phyloP scores from a whole-genome alignment of 1,284 basidiomycete species.

The Apiotrichum akiyoshidainum region DNA sequence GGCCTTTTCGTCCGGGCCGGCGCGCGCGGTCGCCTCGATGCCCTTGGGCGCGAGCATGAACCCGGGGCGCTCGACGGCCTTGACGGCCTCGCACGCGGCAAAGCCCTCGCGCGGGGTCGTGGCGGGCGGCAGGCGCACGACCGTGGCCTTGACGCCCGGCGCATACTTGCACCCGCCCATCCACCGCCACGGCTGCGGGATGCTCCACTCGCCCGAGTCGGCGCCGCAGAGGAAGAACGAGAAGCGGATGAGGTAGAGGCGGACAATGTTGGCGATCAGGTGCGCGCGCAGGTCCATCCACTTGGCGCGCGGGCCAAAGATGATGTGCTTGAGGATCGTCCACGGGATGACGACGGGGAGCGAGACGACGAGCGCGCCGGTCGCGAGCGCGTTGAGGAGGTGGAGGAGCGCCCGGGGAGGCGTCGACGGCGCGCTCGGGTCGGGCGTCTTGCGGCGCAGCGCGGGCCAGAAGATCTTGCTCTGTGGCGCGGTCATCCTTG shows the following conservation, averaged over 20 bases:
- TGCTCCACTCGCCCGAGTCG: neutral
- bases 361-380: neutral
- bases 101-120: neutral
- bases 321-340: constrained; percentile 5
- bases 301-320: constrained; percentile 2
- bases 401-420: neutral
- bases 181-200: neutral
- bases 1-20: constrained; percentile 24
- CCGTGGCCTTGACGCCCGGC: neutral
- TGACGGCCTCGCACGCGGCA: neutral
- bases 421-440: constrained; percentile 7
- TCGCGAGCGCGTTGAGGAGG: neutral
- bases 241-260: neutral
- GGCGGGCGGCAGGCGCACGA: neutral
- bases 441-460: constrained; percentile 7
- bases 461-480: neutral
- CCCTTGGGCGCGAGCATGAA: constrained; percentile 25
- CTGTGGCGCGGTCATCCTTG: too few relatives aligned
- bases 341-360: constrained; percentile 7
- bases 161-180: neutral
- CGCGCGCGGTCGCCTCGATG: constrained; percentile 7
- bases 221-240: neutral
- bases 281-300: constrained; percentile 1
- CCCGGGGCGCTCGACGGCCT: neutral
- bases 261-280: neutral